Conservation (phyloP, 371 early-diverging fungal genomes). For the Amoeboaphelidium occidentale region DNA sequence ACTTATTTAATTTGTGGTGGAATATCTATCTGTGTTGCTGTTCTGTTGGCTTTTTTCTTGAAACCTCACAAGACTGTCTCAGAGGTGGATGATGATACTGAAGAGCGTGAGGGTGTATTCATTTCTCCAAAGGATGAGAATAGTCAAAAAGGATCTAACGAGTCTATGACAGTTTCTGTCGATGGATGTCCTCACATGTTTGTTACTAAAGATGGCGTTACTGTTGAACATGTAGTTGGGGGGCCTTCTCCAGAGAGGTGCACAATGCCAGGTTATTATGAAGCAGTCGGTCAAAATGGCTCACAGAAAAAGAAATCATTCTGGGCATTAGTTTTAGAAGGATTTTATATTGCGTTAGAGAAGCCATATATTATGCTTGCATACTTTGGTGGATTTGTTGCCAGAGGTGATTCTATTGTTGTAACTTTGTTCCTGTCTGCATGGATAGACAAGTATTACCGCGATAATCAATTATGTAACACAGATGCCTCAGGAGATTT, state of each 20-base stretch:
- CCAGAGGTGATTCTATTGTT: conserved; percentile 47
- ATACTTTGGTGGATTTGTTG: conserved; percentile 18
- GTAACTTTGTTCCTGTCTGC: conserved; percentile 42
- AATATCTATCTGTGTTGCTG: conserved; percentile 5
- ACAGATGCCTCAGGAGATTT: neutral
- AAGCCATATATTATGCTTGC: conserved; percentile 32
- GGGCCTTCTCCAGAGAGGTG: no score
- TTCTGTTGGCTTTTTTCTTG: conserved; percentile 5
- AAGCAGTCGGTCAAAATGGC: no score
- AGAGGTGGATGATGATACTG: no score
- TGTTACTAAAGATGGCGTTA: no score
- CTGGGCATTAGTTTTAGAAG: neutral
- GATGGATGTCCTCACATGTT: no score
- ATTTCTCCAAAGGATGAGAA: no score
- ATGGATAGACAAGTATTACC: conserved; percentile 27
- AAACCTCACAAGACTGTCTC: neutral
- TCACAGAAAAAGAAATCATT: neutral
- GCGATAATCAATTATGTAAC: conserved; percentile 1
- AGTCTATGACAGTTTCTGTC: no score
- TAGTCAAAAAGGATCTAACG: no score
- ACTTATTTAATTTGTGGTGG: conserved; percentile 11
- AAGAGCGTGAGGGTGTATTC: no score
- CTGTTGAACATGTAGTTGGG: no score
- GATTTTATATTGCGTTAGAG: conserved; percentile 13
- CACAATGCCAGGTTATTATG: neutral